Evolutionary conservation across 441 rosid species (phyloP).

Genomic region (Populus hybrid): DNA sequence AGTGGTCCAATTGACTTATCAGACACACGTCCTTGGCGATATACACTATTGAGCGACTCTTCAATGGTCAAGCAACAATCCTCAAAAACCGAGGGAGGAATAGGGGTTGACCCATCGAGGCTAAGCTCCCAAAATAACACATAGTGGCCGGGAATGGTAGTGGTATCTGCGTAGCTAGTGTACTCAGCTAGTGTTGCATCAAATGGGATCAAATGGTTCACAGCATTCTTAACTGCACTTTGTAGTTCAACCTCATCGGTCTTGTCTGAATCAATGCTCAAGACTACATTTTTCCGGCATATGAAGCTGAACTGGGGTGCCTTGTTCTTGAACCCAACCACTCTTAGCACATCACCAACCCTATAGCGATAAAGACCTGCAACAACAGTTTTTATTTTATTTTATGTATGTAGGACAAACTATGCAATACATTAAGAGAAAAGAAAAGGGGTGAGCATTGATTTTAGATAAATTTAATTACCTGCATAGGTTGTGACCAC

Average conservation of each 20-base stretch:
- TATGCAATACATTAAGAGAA: not conserved
- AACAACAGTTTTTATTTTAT: not conserved
- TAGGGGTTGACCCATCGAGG: conserved; percentile 32
- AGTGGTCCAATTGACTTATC: conserved; percentile 62
- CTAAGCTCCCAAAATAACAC: conserved; percentile 57
- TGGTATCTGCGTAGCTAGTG: conserved; percentile 57
- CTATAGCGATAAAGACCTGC: conserved; percentile 59
- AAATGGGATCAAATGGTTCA: conserved; percentile 39
- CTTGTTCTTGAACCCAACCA: conserved; percentile 63
- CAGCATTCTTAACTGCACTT: conserved; percentile 49
- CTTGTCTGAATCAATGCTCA: conserved; percentile 65
- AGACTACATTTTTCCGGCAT: conserved; percentile 56
- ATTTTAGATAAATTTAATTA: conserved; percentile 10
- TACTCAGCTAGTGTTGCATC: conserved; percentile 48
- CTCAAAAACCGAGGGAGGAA: conserved; percentile 53
- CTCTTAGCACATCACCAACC: conserved; percentile 64
- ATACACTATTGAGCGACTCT: conserved; percentile 63
- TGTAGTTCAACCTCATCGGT: conserved; percentile 68
- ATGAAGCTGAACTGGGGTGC: conserved; percentile 62
- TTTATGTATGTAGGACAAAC: not conserved
- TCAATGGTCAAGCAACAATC: conserved; percentile 56
- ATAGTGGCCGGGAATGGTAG: conserved; percentile 50
- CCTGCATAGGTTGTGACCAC: conserved; percentile 74
- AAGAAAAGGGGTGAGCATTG: too few relatives aligned
- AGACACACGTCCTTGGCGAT: conserved; percentile 54